phyloP scores from a whole-genome alignment of 2,329 filamentous ascomycete species.

The Colletotrichum zoysiae region DNA sequence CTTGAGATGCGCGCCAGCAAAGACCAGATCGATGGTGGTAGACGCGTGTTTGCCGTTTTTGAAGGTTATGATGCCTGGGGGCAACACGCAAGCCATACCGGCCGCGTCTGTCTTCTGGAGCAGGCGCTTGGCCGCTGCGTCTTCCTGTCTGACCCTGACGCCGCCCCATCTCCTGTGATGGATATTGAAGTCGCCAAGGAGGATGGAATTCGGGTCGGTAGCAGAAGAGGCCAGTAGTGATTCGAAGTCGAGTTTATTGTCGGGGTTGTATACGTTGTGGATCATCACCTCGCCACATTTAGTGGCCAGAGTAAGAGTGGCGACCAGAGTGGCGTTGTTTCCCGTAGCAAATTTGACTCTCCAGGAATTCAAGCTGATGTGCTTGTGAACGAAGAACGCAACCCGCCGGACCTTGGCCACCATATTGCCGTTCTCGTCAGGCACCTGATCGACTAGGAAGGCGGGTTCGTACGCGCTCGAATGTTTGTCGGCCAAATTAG shows the following conservation, averaged over 20 bases:
- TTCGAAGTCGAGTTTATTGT: background rate
- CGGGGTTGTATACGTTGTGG: background rate
- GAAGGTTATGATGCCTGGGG: no score
- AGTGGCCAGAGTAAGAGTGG: background rate
- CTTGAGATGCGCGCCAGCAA: no score
- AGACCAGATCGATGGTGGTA: no score
- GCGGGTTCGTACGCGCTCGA: background rate
- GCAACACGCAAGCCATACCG: no score
- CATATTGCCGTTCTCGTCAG: background rate
- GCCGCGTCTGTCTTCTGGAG: no score
- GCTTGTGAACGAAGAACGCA: background rate
- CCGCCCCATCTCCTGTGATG: no score
- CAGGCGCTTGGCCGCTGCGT: no score
- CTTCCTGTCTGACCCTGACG: no score
- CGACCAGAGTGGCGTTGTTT: background rate
- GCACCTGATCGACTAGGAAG: background rate
- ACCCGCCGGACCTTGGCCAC: background rate
- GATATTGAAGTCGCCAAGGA: background rate
- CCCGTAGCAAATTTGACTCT: background rate
- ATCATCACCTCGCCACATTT: background rate
- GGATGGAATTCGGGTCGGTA: background rate
- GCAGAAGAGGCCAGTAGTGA: background rate
- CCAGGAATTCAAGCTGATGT: background rate
- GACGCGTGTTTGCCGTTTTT: no score
- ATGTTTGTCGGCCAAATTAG: background rate